Percentiles rank a stretch among this genome's conserved stretches.
Conservation (phyloP, 1,284 basidiomycete genomes). For the Trametes sp. region DNA sequence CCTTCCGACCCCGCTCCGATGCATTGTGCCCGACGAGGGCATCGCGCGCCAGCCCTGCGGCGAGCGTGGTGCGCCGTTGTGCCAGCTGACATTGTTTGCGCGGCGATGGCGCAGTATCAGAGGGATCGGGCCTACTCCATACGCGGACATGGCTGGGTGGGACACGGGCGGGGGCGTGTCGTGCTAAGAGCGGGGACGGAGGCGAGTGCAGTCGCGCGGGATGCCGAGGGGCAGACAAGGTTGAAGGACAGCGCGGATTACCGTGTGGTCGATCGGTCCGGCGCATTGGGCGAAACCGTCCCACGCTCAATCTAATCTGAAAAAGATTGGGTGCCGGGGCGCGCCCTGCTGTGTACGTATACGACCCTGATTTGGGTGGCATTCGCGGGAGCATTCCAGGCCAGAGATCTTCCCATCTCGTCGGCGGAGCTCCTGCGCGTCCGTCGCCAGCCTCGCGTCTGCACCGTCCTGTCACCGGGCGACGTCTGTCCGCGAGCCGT, state of each 20-base stretch:
- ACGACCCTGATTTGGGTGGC: conserved; percentile 29
- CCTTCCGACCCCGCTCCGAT: conserved; percentile 15
- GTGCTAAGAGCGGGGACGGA: not conserved
- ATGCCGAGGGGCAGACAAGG: conserved; percentile 15
- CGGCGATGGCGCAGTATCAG: conserved; percentile 7
- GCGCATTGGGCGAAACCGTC: conserved; percentile 23
- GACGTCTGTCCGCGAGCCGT: not conserved
- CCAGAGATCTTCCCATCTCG: conserved; percentile 22
- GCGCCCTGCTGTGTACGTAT: conserved; percentile 31
- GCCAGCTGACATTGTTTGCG: conserved; percentile 12
- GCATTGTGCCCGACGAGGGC: conserved; percentile 9
- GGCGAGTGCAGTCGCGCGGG: conserved; percentile 9
- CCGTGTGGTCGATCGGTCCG: conserved; percentile 29
- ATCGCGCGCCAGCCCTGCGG: conserved; percentile 2
- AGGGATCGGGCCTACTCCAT: conserved; percentile 1
- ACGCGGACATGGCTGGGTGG: too few species aligned
- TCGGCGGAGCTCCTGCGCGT: conserved; percentile 28
- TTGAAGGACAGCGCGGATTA: conserved; percentile 28
- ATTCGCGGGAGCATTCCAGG: conserved; percentile 41
- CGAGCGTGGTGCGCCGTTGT: not conserved
- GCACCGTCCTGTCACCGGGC: too few species aligned
- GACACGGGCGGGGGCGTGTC: not conserved
- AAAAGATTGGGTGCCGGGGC: conserved; percentile 28
- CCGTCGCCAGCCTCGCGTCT: conserved; percentile 6
- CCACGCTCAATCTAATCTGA: conserved; percentile 39